Conservation (phyloP, 1,284 basidiomycete species). For the Gomphus sp. region DNA sequence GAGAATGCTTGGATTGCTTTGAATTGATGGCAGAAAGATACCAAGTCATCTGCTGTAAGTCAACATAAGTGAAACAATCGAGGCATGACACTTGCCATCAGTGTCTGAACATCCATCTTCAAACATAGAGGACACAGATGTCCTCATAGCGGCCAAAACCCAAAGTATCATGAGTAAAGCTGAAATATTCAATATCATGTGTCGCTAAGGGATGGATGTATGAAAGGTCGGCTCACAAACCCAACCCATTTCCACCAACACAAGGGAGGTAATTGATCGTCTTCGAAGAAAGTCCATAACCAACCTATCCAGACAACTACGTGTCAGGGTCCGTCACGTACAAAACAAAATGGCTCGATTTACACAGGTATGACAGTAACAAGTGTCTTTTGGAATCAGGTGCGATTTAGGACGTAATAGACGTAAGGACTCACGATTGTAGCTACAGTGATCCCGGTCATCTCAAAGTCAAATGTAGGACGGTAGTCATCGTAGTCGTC, state of each 20-base stretch:
- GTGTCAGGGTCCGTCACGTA: neutral
- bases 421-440: neutral
- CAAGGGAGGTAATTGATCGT: neutral
- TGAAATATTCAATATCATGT: neutral
- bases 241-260: constrained; percentile 7
- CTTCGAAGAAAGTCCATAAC: neutral
- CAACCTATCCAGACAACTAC: neutral
- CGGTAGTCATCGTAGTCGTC: neutral
- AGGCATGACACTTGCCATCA: neutral
- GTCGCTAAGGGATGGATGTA: neutral
- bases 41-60: neutral
- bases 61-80: neutral
- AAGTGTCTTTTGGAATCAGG: neutral
- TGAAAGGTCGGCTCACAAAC: neutral
- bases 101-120: neutral
- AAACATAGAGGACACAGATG: neutral
- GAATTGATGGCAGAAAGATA: constrained; percentile 1
- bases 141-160: neutral
- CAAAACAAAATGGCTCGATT: neutral
- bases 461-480: neutral
- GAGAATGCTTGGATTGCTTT: neutral
- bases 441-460: neutral
- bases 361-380: constrained; percentile 1
- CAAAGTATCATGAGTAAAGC: constrained; percentile 8
- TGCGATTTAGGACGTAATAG: neutral